Evolutionary conservation across 1,284 basidiomycete genomes (phyloP).

Genomic region (Trichosporon sp.): DNA sequence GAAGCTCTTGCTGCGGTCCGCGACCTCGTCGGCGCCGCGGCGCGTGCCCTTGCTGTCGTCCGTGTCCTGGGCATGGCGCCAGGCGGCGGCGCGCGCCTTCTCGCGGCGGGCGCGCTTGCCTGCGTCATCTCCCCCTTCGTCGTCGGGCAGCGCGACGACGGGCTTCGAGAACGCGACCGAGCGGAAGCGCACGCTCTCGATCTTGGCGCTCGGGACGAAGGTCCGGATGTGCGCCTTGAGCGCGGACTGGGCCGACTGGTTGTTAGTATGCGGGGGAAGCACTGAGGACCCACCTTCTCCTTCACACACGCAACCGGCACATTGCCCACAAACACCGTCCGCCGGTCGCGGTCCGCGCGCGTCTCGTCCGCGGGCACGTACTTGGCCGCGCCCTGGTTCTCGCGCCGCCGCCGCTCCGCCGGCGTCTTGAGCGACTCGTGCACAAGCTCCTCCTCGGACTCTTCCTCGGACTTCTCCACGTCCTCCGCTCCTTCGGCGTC

Average conservation of each 20-base stretch:
- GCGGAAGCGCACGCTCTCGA: slow-evolving; percentile 86
- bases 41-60: slow-evolving; percentile 52
- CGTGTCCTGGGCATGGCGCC: slow-evolving; percentile 54
- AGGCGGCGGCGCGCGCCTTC: slow-evolving; percentile 57
- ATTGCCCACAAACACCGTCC: slow-evolving; percentile 94
- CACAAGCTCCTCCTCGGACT: slow-evolving; percentile 34
- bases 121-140: slow-evolving; percentile 29
- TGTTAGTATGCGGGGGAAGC: not conserved
- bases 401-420: slow-evolving; percentile 17
- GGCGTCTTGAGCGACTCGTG: slow-evolving; percentile 45
- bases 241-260: slow-evolving; percentile 6
- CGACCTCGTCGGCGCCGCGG: slow-evolving; percentile 39
- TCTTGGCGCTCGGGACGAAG: slow-evolving; percentile 63
- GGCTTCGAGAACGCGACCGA: slow-evolving; percentile 80
- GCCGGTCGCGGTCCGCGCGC: slow-evolving; percentile 62
- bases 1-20: slow-evolving; percentile 52
- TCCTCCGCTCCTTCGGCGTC: slow-evolving; percentile 30
- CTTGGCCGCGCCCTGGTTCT: slow-evolving; percentile 38
- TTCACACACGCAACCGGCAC: slow-evolving; percentile 70
- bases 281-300: slow-evolving; percentile 58
- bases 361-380: slow-evolving; percentile 65
- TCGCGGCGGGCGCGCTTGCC: slow-evolving; percentile 44
- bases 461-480: slow-evolving; percentile 19
- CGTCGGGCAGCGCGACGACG: slow-evolving; percentile 54
- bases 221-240: slow-evolving; percentile 60